Conservation (phyloP, 441 rosid genomes). For the Breynia disticha region DNA sequence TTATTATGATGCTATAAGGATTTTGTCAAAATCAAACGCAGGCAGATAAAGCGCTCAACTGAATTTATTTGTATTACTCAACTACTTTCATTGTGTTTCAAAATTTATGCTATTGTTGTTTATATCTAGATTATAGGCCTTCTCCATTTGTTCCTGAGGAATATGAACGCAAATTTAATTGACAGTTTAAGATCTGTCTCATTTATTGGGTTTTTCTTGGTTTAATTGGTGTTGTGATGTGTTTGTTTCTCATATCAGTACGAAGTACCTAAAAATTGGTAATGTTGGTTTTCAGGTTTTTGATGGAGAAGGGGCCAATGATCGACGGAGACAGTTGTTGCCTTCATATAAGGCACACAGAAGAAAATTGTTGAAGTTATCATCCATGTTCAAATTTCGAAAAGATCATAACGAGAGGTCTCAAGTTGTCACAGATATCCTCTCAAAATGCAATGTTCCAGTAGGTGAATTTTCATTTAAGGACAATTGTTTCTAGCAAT, state of each 20-base stretch:
- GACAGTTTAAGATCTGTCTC: no score
- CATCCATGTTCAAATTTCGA: conserved; percentile 29
- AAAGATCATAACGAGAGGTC: conserved; percentile 26
- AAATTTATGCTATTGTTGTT: no score
- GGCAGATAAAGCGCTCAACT: no score
- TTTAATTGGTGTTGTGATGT: no score
- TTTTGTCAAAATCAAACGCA: no score
- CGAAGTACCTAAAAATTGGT: background rate
- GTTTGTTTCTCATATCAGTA: background rate
- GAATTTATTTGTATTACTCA: no score
- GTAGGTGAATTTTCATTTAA: conserved; percentile 27
- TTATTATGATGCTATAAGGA: no score
- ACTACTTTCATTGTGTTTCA: no score
- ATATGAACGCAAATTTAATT: no score
- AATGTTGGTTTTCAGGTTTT: conserved; percentile 43
- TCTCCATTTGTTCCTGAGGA: no score
- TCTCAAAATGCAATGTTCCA: conserved; percentile 70
- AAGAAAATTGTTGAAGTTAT: conserved; percentile 27
- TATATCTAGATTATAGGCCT: no score
- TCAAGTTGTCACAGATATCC: conserved; percentile 43
- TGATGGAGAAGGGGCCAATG: conserved; percentile 70
- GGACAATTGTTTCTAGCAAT: background rate
- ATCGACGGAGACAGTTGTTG: conserved; percentile 52
- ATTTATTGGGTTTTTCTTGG: no score
- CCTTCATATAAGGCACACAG: conserved; percentile 87